Base-by-base conservation (phyloP, 306 rosid genomes). In the peach (Prunus persica) region DNA sequence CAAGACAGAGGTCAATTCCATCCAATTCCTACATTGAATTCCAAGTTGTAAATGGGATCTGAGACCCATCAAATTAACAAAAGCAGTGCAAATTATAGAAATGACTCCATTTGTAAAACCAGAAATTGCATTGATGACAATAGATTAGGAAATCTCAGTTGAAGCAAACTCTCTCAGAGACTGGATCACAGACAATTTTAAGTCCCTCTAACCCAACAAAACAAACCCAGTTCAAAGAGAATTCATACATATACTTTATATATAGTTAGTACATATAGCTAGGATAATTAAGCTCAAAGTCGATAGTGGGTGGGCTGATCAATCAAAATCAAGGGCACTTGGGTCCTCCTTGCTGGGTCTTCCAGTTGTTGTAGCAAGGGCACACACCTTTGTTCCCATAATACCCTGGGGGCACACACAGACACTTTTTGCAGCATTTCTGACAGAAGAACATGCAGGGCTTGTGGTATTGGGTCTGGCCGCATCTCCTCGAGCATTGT, bases 281-380 rank as follows among this genome's bases (percentile, higher is more conserved):
- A 63, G 54, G 10, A 11, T 60, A 25, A 24, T 60, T 60, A 24
- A 47, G 2, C 15, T 13, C 51, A 38, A 38, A 38, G 38, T 5
- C 5, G 8, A 38, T 6, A 38, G 9, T 38, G 43, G 43, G 43
- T 38, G 56, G 72, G 25, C 47, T 14, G 60, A 67, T 65, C 27
- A 14, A 8, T 84, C 49, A 91, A 72, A 18, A 8, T 84, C 49
- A 91, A 74, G 98, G 98, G 91, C 98, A 93, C 46, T 93, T 93
- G 38, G 95, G 98, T 18, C 98, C 94, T 80, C 98, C 98, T 79
- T 76, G 71, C 78, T 93, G 79, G 86, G 98, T 93, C 90, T 93
- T 93, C 98, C 98, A 93, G 84, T 89, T 93, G 84, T 91, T 91
- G 90, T 93, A 93, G 86, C 98, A 93, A 76, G 98, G 96, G 87